Evolutionary conservation across 2,329 filamentous ascomycete species (phyloP).

Genomic region (Penicillium brevicompactum): DNA sequence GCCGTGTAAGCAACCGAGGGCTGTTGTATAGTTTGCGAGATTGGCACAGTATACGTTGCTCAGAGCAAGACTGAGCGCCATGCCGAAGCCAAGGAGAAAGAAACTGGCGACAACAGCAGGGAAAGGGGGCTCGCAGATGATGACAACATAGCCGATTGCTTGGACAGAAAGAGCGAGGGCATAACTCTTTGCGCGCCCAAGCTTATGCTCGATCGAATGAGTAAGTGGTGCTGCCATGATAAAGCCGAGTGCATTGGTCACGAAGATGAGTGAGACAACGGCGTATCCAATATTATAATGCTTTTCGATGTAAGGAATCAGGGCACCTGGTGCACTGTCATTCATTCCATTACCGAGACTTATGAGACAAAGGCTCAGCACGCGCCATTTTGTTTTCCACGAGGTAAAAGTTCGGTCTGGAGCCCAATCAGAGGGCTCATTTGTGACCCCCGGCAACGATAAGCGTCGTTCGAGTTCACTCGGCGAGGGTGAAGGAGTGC

Average conservation of each 20-base stretch:
- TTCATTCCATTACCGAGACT: conserved; percentile 72
- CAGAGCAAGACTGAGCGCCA: conserved; percentile 54
- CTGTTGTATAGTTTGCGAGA: conserved; percentile 53
- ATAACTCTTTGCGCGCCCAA: conserved; percentile 68
- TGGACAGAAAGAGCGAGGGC: conserved; percentile 62
- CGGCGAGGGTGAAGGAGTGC: conserved; percentile 10
- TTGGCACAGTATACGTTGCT: conserved; percentile 61
- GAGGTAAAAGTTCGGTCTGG: conserved; percentile 13
- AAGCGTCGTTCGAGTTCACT: conserved; percentile 17
- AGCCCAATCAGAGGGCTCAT: conserved; percentile 13
- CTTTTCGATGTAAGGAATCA: conserved; percentile 79
- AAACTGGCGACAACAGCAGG: conserved; percentile 67
- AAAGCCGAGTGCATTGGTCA: conserved; percentile 76
- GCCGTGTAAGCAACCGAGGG: conserved; percentile 46
- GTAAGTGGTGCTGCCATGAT: conserved; percentile 70
- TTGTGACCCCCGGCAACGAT: conserved; percentile 4
- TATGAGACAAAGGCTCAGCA: conserved; percentile 65
- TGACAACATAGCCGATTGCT: conserved; percentile 63
- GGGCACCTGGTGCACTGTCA: conserved; percentile 73
- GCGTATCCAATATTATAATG: conserved; percentile 77
- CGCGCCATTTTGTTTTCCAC: conserved; percentile 66
- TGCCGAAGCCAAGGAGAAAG: conserved; percentile 63
- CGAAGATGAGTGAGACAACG: conserved; percentile 78
- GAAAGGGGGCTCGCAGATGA: conserved; percentile 71
- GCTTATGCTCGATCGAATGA: conserved; percentile 62